A percentile compares a stretch with the other conserved stretches of the same genome.
Conservation (phyloP, 768 basidiomycete genomes). For the Panus rudis region DNA sequence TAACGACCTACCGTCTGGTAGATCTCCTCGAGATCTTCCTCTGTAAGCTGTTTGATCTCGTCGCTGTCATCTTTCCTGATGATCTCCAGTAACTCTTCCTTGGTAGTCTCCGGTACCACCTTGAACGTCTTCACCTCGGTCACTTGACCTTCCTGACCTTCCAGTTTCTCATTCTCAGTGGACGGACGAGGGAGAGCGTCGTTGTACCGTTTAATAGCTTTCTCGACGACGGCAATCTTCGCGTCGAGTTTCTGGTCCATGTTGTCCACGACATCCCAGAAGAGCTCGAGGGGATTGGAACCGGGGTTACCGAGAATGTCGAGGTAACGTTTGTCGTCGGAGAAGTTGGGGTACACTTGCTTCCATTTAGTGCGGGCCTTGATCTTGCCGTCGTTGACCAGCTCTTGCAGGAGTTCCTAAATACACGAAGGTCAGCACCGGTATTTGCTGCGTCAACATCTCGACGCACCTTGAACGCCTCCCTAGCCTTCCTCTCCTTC, state of each 20-base stretch:
- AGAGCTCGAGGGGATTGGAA: conserved; percentile 91
- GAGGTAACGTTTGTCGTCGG: conserved; percentile 76
- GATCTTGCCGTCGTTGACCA: conserved; percentile 61
- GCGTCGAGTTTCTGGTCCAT: conserved; percentile 81
- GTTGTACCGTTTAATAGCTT: conserved; percentile 48
- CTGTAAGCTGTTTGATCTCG: conserved; percentile 37
- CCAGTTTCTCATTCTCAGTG: conserved; percentile 28
- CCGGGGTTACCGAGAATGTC: conserved; percentile 88
- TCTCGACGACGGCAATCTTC: conserved; percentile 64
- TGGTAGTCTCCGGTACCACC: conserved; percentile 51
- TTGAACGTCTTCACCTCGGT: conserved; percentile 29
- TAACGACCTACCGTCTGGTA: conserved; percentile 55
- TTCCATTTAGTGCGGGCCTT: conserved; percentile 89
- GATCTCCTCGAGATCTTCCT: conserved; percentile 49
- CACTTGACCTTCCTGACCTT: too few species aligned
- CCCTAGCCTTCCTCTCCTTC: conserved; percentile 82
- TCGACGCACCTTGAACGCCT: conserved; percentile 71
- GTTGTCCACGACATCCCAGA: conserved; percentile 89
- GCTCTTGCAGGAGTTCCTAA: conserved; percentile 64
- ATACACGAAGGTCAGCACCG: too few species aligned
- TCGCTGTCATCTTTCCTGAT: conserved; percentile 53
- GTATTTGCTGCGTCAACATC: too few species aligned
- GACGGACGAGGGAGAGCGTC: conserved; percentile 25
- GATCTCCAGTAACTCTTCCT: conserved; percentile 54
- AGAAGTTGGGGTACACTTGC: conserved; percentile 71